Percentiles rank a stretch among this genome's conserved stretches.
phyloP scores from a whole-genome alignment of 192 early-diverging fungal genomes.

The Coemansia sp. region DNA sequence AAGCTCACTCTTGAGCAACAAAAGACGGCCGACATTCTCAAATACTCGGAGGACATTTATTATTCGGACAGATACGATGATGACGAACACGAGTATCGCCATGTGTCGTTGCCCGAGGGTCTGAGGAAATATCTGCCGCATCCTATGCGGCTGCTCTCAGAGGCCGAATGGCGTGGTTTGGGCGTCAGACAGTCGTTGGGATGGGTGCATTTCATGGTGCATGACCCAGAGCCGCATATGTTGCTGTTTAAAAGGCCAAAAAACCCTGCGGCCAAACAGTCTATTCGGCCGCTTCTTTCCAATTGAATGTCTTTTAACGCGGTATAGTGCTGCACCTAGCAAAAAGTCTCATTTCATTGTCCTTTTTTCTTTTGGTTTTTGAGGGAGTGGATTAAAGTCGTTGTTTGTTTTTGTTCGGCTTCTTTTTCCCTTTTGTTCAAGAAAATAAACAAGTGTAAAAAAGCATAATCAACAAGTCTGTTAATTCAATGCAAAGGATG shows the following conservation, averaged over 20 bases:
- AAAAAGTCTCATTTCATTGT: too few species aligned
- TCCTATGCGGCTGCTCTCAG: slow-evolving; percentile 37
- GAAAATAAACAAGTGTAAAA: too few species aligned
- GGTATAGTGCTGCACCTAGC: neutral
- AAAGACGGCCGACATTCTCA: slow-evolving; percentile 19
- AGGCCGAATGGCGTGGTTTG: slow-evolving; percentile 41
- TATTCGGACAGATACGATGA: slow-evolving; percentile 55
- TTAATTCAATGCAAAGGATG: slow-evolving; percentile 31
- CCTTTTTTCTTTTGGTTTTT: too few species aligned
- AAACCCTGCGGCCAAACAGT: slow-evolving; percentile 18
- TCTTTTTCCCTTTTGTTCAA: too few species aligned
- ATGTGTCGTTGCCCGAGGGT: slow-evolving; percentile 48
- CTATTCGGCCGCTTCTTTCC: slow-evolving; percentile 9
- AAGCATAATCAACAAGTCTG: neutral
- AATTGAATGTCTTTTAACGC: neutral
- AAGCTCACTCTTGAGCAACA: slow-evolving; percentile 24
- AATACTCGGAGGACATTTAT: slow-evolving; percentile 37
- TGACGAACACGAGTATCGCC: slow-evolving; percentile 49
- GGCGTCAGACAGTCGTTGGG: slow-evolving; percentile 54
- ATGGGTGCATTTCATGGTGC: slow-evolving; percentile 55
- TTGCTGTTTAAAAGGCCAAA: slow-evolving; percentile 53
- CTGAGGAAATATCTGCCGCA: slow-evolving; percentile 50
- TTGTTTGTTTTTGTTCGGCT: too few species aligned
- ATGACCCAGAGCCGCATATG: slow-evolving; percentile 53
- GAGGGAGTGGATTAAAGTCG: too few species aligned